Evolutionary conservation across 2,329 filamentous ascomycete species (phyloP).

Genomic region (Lachnellula subtilissima): DNA sequence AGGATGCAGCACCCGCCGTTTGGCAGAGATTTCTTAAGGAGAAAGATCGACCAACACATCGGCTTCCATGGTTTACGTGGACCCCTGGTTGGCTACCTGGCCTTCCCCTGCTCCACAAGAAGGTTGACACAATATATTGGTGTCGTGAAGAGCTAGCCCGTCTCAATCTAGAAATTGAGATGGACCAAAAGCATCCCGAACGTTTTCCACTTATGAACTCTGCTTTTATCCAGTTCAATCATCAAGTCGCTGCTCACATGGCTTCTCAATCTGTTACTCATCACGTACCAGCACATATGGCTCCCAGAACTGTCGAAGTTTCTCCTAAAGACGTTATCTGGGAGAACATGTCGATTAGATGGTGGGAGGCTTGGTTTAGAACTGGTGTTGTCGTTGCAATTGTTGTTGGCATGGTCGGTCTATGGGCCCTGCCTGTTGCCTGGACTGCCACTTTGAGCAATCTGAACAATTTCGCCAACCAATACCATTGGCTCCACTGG

Average conservation of each 20-base stretch:
- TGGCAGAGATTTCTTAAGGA: slow-evolving; percentile 82
- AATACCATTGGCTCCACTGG: slow-evolving; percentile 66
- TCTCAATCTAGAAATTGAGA: slow-evolving; percentile 85
- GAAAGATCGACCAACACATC: slow-evolving; percentile 81
- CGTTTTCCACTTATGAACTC: slow-evolving; percentile 90
- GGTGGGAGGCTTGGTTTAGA: slow-evolving; percentile 76
- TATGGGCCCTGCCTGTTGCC: slow-evolving; percentile 87
- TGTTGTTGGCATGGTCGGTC: slow-evolving; percentile 71
- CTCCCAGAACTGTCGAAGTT: slow-evolving; percentile 87
- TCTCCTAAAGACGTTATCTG: slow-evolving; percentile 89
- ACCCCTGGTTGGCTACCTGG: slow-evolving; percentile 66
- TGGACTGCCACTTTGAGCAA: slow-evolving; percentile 82
- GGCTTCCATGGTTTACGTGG: slow-evolving; percentile 58
- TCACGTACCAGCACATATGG: slow-evolving; percentile 89
- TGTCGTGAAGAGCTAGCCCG: slow-evolving; percentile 81
- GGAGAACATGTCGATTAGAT: slow-evolving; percentile 94
- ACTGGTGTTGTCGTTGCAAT: slow-evolving; percentile 59
- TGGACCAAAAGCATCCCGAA: slow-evolving; percentile 80
- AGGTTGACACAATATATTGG: slow-evolving; percentile 93
- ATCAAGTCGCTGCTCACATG: slow-evolving; percentile 97
- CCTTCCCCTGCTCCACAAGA: slow-evolving; percentile 75
- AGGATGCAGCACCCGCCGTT: slow-evolving; percentile 59
- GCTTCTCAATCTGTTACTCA: slow-evolving; percentile 89
- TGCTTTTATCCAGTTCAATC: slow-evolving; percentile 97
- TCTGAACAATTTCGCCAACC: slow-evolving; percentile 61